These are phyloP conservation scores for Pichia sp. DNA, from an alignment of 1,139 yeast species.

Conservation along the genomic window DNA sequence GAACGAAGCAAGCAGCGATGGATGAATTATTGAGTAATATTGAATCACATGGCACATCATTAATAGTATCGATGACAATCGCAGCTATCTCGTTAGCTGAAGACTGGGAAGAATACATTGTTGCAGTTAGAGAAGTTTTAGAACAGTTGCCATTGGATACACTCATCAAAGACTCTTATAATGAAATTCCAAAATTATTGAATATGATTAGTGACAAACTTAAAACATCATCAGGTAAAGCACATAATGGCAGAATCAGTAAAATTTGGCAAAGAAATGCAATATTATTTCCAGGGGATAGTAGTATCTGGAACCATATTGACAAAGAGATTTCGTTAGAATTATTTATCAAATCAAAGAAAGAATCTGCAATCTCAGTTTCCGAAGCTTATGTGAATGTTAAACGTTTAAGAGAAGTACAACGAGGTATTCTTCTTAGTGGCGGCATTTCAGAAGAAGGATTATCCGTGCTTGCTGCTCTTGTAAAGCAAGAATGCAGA, in stretches of 20 bases:
- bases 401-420: constrained; percentile 48
- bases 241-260: no score
- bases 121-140: constrained; percentile 65
- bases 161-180: constrained; percentile 41
- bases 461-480: not conserved
- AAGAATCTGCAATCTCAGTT: constrained; percentile 47
- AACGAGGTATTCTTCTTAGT: constrained; percentile 49
- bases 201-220: constrained; percentile 30
- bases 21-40: constrained; percentile 64
- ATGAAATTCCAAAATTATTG: constrained; percentile 55
- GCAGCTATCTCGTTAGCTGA: constrained; percentile 79
- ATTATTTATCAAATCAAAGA: constrained; percentile 38
- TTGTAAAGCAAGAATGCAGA: not conserved
- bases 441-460: constrained; percentile 32
- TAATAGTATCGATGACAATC: constrained; percentile 60
- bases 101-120: constrained; percentile 50
- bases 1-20: constrained; percentile 75
- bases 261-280: constrained; percentile 68
- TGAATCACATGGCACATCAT: constrained; percentile 56
- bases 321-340: constrained; percentile 49
- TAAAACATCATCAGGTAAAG: constrained; percentile 19
- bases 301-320: constrained; percentile 60
- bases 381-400: constrained; percentile 44
- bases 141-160: constrained; percentile 43
- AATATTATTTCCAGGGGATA: constrained; percentile 65